A percentile compares a stretch with the other conserved stretches of the same genome.
Conservation (phyloP, 1,284 basidiomycete species). For the Puccinia triticina region DNA sequence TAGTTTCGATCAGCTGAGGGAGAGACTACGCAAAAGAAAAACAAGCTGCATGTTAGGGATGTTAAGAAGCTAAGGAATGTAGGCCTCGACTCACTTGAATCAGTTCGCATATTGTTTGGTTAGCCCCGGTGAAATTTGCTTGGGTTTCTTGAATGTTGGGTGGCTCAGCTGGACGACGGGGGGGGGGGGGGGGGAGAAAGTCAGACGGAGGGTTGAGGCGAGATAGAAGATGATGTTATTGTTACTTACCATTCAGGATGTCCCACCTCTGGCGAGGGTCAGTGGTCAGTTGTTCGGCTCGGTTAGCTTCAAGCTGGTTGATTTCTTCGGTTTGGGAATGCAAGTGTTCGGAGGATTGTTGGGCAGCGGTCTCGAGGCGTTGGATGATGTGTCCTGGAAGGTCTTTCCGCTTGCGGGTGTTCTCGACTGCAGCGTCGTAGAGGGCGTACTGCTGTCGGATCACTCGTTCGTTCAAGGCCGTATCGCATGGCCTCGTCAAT, state of each 20-base stretch:
- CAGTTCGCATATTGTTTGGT: conserved; percentile 7
- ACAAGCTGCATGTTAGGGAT: neutral
- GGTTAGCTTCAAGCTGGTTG: conserved; percentile 11
- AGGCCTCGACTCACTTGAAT: conserved; percentile 1
- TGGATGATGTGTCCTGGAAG: conserved; percentile 19
- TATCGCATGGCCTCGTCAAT: conserved; percentile 29
- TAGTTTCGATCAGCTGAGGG: conserved; percentile 15
- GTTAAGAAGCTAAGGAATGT: neutral
- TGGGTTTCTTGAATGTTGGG: conserved; percentile 23
- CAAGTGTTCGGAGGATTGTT: neutral
- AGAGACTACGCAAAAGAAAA: neutral
- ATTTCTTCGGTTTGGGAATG: neutral
- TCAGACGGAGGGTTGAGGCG: neutral
- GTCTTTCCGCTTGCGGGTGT: conserved; percentile 45
- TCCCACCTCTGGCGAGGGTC: conserved; percentile 38
- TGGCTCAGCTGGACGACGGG: neutral
- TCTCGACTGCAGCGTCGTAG: conserved; percentile 41
- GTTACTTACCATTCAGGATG: conserved; percentile 42
- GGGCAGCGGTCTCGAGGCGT: conserved; percentile 10
- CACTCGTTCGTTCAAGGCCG: conserved; percentile 37
- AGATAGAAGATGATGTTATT: neutral
- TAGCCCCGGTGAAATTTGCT: conserved; percentile 17
- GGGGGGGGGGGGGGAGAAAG: neutral
- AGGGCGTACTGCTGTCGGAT: conserved; percentile 44
- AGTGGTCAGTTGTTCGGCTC: neutral